phyloP scores from a whole-genome alignment of 2,329 filamentous ascomycete species.

The Alternaria triticina region DNA sequence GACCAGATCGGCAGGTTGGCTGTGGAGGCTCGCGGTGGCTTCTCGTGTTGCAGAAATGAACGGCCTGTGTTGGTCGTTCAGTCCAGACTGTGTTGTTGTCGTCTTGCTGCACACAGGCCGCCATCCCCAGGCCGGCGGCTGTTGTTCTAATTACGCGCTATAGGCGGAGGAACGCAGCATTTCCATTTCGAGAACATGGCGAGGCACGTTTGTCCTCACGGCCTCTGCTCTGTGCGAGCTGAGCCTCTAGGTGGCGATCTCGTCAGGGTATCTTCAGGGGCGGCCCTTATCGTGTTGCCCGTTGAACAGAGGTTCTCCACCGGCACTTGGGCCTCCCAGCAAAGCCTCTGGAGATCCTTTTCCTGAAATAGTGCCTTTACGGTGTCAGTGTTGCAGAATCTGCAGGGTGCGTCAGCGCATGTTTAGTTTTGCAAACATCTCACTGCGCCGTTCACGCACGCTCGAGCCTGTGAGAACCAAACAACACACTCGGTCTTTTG shows the following conservation, averaged over 20 bases:
- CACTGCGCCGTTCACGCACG: conserved; percentile 12
- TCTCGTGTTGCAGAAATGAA: conserved; percentile 45
- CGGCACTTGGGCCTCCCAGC: conserved; percentile 11
- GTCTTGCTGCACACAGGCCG: conserved; percentile 18
- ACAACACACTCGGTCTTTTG: conserved; percentile 1
- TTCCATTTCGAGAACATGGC: conserved; percentile 8
- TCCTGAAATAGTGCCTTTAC: conserved; percentile 14
- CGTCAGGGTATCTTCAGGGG: conserved; percentile 22
- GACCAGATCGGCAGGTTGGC: conserved; percentile 35
- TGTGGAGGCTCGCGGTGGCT: conserved; percentile 32
- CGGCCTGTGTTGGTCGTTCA: conserved; percentile 26
- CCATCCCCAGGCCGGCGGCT: conserved; percentile 30
- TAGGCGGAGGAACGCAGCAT: conserved; percentile 15
- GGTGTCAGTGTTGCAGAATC: conserved; percentile 28
- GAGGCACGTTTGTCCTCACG: conserved; percentile 1
- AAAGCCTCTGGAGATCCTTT: conserved; percentile 18
- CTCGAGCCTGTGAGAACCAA: conserved; percentile 5
- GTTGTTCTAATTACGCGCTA: conserved; percentile 22
- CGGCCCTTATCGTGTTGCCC: conserved; percentile 16
- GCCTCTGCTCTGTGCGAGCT: conserved; percentile 11
- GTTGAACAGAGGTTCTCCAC: conserved; percentile 17
- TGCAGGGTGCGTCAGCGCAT: conserved; percentile 20
- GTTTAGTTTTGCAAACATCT: conserved; percentile 16
- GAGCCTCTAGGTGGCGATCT: conserved; percentile 8
- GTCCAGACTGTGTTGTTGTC: conserved; percentile 30